Base-by-base conservation (phyloP, 495 filamentous ascomycete genomes). In the Tuber aestivum region DNA sequence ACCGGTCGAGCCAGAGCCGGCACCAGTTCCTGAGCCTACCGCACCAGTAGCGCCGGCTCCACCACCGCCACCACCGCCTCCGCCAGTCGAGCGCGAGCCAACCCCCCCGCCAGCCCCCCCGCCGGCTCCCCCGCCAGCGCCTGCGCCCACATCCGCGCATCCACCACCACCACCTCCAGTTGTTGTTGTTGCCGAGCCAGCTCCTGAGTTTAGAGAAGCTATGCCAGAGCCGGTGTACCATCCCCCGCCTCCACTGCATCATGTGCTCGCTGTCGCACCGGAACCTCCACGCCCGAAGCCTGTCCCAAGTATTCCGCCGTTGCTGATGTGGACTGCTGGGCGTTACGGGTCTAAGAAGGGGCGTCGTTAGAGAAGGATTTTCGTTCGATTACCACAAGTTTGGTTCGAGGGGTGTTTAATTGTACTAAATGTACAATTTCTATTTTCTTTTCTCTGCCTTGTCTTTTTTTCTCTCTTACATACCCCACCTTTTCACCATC, bases 251-350 rank as follows among this genome's bases (percentile, higher is more conserved):
- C 76, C 75, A 4, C 69, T 76, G 8, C 73, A 70, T 0, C 77
- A 76, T 9, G 40, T 75, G 14, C 76, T 74, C 4, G 32, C 78
- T 16, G 71, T 78, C 0, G 45, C 79, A 0, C 79, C 70, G 0
- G 44, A 73, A 6, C 77, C 76, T 2, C 73, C 77, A 21, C 74
- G 77, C 35, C 21, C 73, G 41, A 82, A 81, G 40, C 70, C 69
- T 18, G 45, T 27, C 5, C 41, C 77, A 32, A 72, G 50, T 23
- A 83, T 83, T 70, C 82, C 82, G 3, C 82, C 82, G 4, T 70
- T 83, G 61, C 45, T 83, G 45, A 83, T 83, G 81, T 83, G 81
- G 81, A 83, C 81, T 65, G 81, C 81, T 32, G 81, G 81, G 23
- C 81, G 81, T 42, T 82, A 82, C 75, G 79, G 78, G 40, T 70